A percentile compares a stretch with the other conserved stretches of the same genome.
These are phyloP conservation scores for Xylaria palmicola DNA, from an alignment of 495 filamentous ascomycete species.

Conservation along the genomic window DNA sequence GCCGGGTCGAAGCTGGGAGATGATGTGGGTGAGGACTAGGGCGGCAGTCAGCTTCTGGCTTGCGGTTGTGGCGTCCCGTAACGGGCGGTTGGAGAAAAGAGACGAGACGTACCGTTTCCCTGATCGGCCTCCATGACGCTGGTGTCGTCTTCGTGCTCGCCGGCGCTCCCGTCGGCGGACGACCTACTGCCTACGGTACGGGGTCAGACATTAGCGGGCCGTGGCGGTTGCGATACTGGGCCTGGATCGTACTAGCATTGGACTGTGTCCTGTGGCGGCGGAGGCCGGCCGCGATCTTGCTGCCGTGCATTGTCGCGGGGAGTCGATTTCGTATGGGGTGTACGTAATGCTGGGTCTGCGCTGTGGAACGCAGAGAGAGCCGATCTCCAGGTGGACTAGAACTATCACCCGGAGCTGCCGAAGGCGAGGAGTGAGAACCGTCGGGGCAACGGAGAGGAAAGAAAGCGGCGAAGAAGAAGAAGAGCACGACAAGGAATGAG, in stretches of 20 bases:
- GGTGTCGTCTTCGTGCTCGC: slow-evolving; percentile 66
- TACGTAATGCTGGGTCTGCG: neutral
- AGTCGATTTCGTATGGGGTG: neutral
- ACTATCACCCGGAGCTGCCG: neutral
- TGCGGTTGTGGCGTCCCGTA: too few species aligned
- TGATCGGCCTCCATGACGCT: slow-evolving; percentile 71
- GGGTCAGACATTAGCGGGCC: neutral
- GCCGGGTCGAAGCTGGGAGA: slow-evolving; percentile 92
- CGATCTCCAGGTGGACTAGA: too few species aligned
- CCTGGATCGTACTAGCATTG: slow-evolving; percentile 29
- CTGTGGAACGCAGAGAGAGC: too few species aligned
- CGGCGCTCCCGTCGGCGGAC: slow-evolving; percentile 41
- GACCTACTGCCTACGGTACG: slow-evolving; percentile 45
- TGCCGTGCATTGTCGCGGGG: slow-evolving; percentile 26
- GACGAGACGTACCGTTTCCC: slow-evolving; percentile 59
- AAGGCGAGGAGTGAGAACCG: neutral
- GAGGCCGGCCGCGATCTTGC: slow-evolving; percentile 30
- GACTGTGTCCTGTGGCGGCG: slow-evolving; percentile 30
- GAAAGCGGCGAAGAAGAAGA: neutral
- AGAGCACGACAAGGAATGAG: neutral
- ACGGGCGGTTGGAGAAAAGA: neutral
- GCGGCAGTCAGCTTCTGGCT: slow-evolving; percentile 12
- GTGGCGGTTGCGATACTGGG: neutral
- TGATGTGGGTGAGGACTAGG: slow-evolving; percentile 90
- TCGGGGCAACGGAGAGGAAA: neutral